Evolutionary conservation across 352 stramenopile species (phyloP), one percentile per base, ranked within the genome.

Genomic region (Sclerospora graminicola): DNA sequence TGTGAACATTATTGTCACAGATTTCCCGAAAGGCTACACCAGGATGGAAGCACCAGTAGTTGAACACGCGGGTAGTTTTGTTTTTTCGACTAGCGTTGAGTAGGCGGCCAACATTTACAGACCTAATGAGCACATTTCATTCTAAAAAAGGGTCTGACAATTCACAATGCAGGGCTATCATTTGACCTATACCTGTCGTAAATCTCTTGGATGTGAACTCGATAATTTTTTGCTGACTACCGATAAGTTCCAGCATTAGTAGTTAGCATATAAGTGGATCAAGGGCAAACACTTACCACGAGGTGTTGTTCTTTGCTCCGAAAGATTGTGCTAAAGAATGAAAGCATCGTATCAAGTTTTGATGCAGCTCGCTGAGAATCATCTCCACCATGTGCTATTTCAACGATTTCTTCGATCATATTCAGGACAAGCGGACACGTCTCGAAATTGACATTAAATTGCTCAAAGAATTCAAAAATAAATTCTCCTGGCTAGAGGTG

Each of bases 41-140:
- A 8, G 96, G 95, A 42, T 96, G 90, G 56, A 99, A 98, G 54
- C 97, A 99, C 95, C 96, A 99, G 64, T 98, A 99, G 53, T 95
- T 96, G 39, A 99, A 87, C 13, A 95, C 94, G 28, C 90, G 63
- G 6, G 69, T 82, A 16, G 60, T 80, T 2, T 48, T 46, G n/a
- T 83, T 78, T 41, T 65, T 73, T 27, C 71, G 59, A 28, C 50
- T 47, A 21, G 53, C 48, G 33, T 80, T 80, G 34, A 86, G 84
- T 1, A 68, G 38, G 4, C 69, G 65, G 23, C 63, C 60, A 19
- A 54, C 15, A 43, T 75, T 78, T 21, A 56, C 45, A 26, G 51
- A 23, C 33, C 71, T 77, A 32, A n/a, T 14, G 13, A 59, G 29
- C 16, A 51, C 7, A 13, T 8, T 18, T 11, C 11, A 41, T 36